Conservation (phyloP, 73 alveolate species). For the Durusdinium trenchii region DNA sequence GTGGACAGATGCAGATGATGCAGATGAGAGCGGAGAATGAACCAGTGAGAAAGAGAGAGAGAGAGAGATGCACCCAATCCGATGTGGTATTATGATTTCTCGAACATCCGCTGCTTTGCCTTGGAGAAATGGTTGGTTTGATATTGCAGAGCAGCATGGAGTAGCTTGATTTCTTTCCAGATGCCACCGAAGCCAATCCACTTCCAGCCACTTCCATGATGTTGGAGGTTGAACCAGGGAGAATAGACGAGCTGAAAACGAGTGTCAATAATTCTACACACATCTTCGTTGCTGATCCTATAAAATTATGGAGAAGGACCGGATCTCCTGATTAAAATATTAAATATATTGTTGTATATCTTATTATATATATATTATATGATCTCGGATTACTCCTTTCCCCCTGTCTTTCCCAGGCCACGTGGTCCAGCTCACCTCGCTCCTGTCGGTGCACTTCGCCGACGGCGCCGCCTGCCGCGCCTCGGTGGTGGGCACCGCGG, state of each 20-base stretch:
- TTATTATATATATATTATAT: too few species aligned
- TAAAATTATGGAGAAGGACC: neutral
- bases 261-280: neutral
- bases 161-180: too few species aligned
- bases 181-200: too few species aligned
- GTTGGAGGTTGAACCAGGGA: too few species aligned
- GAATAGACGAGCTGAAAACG: neutral
- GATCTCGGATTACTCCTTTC: neutral
- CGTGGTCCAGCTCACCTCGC: conserved; percentile 29
- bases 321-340: neutral
- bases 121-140: neutral
- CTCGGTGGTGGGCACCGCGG: neutral
- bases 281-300: neutral
- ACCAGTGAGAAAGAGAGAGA: neutral
- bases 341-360: too few species aligned
- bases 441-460: conserved; percentile 40
- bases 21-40: neutral
- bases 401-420: neutral
- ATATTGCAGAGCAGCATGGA: too few species aligned
- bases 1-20: neutral
- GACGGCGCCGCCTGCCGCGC: conserved; percentile 54
- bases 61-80: neutral
- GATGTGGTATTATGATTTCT: neutral
- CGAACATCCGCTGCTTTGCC: neutral
- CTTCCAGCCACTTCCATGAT: too few species aligned